Evolutionary conservation across 1,284 basidiomycete species (phyloP), one percentile per base, ranked within the genome.

Genomic region (Rhodotorula sp.): DNA sequence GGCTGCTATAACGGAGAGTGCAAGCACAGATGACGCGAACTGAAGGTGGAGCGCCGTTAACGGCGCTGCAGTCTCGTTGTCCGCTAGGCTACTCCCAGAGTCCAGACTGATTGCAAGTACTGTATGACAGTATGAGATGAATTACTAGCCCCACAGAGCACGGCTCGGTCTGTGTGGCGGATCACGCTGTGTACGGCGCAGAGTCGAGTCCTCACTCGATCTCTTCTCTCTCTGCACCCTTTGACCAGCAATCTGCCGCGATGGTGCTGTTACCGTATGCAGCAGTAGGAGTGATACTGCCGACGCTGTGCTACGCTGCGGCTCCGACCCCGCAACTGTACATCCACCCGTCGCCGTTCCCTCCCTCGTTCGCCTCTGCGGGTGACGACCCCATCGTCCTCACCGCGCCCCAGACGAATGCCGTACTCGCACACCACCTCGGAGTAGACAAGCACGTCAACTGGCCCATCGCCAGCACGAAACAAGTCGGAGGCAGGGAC

Each of bases 391-490:
- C 45, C 6, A 42, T 58, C 45, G 42, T 30, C 22, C 58, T 70
- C 30, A 64, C 60, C 4, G 67, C 72, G 14, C 62, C 64, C 1
- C 70, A 75, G 46, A 59, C 74, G 37, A 75, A 75, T 65, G 74
- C 74, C 3, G 64, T 70, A 22, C 63, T 75, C 49, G 74, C 74
- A 1, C 70, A 74, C 64, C 72, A 70, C 60, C 60, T 74, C 48
- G 69, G 67, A 44, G 75, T 70, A 18, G 37, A 57, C 18, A 45
- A 57, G 17, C 54, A 45, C 33, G 54, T 62, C 54, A 45, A 51
- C 37, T 37, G 48, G 15, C 33, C 45, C 26, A 5, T 22, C 4
- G 3, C 29, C 20, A 14, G 15, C 30, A 42, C 42, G 6, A 26
- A 45, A 10, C 37, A 18, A 37, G 22, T 15, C 17, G 15, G 17